Base-by-base conservation (phyloP, 768 basidiomycete genomes). In the Macrolepiota dolichaula region DNA sequence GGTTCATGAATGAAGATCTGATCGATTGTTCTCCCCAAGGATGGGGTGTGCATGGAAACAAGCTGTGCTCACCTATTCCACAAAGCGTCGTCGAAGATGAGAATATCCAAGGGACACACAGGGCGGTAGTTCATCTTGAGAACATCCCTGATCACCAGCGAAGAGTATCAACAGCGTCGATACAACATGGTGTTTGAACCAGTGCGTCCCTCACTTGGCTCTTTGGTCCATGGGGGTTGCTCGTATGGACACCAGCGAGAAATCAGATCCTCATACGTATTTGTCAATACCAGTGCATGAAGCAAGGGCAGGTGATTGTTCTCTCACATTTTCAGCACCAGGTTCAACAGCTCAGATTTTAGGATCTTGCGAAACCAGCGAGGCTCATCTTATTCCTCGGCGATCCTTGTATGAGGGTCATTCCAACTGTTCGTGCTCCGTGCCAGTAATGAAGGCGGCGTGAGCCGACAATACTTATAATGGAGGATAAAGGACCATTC, bases 141-240 rank as follows among this genome's bases (percentile, higher is more conserved):
- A 65, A 74, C 49, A 66, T 75, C 4, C 72, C 74, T 0, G 72
- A 71, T 3, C 65, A 69, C 0, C 0, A 40, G 70, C 62, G 71
- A 73, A 35, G 78, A 81, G 61, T 80, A 77, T 78, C 78, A 79
- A 62, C 78, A 77, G 3, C 70, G 73, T 1, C 75, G 75, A 0
- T 67, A 79, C 57, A 65, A 67, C 1, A 73, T 72, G 52, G 78
- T 80, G 0, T 73, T 81, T 12, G 76, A 79, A 61, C 69, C 79
- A 27, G 73, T 79, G 1, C 76, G 80, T 59, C 79, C 79, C 37
- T 74, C 79, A 3, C 71, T 80, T 1, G 79, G 70, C 64, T 71
- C 71, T 35, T 53, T 79, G 0, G 63, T 73, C n/a, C n/a, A 3
- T 77, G 75, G 61, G 74, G 70, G 17, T 66, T 63, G 22, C 71